Evolutionary conservation across 352 stramenopile species (phyloP).

Genomic region (Phytopythium cucurbitacearum): DNA sequence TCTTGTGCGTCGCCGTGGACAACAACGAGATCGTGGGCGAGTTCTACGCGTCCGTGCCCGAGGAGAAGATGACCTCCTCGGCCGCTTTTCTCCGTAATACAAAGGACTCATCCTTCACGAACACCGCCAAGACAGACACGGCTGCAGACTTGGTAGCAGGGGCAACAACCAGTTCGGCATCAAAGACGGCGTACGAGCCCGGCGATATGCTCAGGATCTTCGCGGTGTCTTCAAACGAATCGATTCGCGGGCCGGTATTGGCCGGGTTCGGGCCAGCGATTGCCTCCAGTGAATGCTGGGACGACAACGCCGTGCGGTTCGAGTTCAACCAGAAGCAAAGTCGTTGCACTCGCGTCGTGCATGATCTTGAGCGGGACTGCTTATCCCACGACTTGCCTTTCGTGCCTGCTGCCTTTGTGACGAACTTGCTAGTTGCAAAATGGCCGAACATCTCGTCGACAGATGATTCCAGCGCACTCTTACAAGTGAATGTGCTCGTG

Average conservation of each 20-base stretch:
- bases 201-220: slow-evolving; percentile 36
- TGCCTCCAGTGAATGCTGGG: slow-evolving; percentile 24
- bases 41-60: slow-evolving; percentile 19
- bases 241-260: slow-evolving; percentile 14
- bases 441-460: slow-evolving; percentile 11
- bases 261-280: slow-evolving; percentile 10
- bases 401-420: slow-evolving; percentile 9
- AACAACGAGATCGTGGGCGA: slow-evolving; percentile 42
- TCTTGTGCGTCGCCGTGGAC: slow-evolving; percentile 43
- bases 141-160: neutral
- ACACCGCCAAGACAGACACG: neutral
- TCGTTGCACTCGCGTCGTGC: slow-evolving; percentile 8
- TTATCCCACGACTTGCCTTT: slow-evolving; percentile 4
- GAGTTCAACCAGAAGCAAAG: slow-evolving; percentile 4
- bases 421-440: slow-evolving; percentile 17
- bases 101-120: slow-evolving; percentile 26
- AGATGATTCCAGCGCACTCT: neutral
- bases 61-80: slow-evolving; percentile 25
- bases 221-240: slow-evolving; percentile 1
- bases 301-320: slow-evolving; percentile 21
- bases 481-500: slow-evolving; percentile 11
- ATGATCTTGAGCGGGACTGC: slow-evolving; percentile 13
- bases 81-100: slow-evolving; percentile 37
- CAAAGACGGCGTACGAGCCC: slow-evolving; percentile 11
- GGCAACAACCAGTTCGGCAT: neutral